phyloP scores from a whole-genome alignment of 2,329 filamentous ascomycete genomes.

The Pseudogymnoascus sp. region DNA sequence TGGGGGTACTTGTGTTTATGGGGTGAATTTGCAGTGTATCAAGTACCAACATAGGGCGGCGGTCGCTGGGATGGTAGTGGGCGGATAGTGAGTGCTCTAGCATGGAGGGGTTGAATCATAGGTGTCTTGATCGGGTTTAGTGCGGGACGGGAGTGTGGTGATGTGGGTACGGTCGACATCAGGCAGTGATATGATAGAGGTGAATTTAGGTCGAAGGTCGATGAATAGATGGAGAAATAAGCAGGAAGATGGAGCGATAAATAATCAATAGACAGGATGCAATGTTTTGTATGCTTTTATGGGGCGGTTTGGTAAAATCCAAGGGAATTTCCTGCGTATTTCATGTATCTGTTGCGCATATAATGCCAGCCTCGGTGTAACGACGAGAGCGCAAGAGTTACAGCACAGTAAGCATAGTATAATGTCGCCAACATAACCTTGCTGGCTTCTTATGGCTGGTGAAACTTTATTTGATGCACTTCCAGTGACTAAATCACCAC shows the following conservation, averaged over 20 bases:
- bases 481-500: background rate
- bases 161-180: constrained; percentile 5
- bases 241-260: background rate
- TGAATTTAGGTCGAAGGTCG: background rate
- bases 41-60: background rate
- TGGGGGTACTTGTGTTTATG: background rate
- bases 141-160: background rate
- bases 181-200: background rate
- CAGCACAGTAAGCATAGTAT: background rate
- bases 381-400: background rate
- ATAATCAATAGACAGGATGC: background rate
- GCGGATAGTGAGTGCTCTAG: too few relatives aligned
- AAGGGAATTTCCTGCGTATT: background rate
- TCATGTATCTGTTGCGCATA: background rate
- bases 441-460: background rate
- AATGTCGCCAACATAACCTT: background rate
- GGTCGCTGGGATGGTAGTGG: background rate
- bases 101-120: constrained; percentile 8
- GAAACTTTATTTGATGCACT: background rate
- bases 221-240: background rate
- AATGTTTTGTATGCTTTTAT: background rate
- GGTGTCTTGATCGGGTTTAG: background rate
- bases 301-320: background rate
- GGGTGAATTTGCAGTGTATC: background rate
- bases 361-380: background rate